phyloP scores from a whole-genome alignment of 2,329 filamentous ascomycete species.

The Colletotrichum coccodes region DNA sequence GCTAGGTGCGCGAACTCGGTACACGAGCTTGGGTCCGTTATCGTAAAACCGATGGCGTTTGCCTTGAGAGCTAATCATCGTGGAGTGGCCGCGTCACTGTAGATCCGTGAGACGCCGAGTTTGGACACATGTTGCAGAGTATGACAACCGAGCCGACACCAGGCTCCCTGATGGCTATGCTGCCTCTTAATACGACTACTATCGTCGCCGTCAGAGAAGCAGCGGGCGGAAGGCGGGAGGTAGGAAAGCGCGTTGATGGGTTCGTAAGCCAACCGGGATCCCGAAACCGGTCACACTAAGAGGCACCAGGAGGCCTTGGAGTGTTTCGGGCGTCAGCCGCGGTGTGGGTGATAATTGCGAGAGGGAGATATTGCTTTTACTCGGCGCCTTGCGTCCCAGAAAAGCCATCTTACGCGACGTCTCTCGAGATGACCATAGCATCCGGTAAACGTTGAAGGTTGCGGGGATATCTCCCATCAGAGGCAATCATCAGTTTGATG shows the following conservation, averaged over 20 bases:
- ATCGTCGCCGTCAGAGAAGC: not conserved
- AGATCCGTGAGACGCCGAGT: not conserved
- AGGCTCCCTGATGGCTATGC: not conserved
- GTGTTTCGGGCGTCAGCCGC: conserved; percentile 13
- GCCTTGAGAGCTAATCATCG: conserved; percentile 7
- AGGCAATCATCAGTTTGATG: not conserved
- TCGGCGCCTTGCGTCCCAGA: not conserved
- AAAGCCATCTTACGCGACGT: too few relatives aligned
- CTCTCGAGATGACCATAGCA: not conserved
- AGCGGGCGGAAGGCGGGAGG: not conserved
- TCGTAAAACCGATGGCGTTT: not conserved
- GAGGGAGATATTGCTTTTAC: not conserved
- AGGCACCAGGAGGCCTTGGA: conserved; percentile 1
- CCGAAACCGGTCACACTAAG: conserved; percentile 23
- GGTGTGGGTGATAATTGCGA: not conserved
- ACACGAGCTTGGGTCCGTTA: too few relatives aligned
- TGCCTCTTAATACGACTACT: conserved; percentile 5
- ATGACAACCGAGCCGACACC: not conserved
- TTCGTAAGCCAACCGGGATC: conserved; percentile 1
- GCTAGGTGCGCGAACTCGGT: too few relatives aligned
- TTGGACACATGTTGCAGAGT: not conserved
- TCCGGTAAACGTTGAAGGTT: not conserved
- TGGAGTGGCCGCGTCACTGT: conserved; percentile 18
- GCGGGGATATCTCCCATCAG: not conserved
- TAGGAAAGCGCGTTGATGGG: not conserved